These are phyloP conservation scores for Ceratocystis destructans DNA, from an alignment of 2,329 filamentous ascomycete species.

Conservation along the genomic window DNA sequence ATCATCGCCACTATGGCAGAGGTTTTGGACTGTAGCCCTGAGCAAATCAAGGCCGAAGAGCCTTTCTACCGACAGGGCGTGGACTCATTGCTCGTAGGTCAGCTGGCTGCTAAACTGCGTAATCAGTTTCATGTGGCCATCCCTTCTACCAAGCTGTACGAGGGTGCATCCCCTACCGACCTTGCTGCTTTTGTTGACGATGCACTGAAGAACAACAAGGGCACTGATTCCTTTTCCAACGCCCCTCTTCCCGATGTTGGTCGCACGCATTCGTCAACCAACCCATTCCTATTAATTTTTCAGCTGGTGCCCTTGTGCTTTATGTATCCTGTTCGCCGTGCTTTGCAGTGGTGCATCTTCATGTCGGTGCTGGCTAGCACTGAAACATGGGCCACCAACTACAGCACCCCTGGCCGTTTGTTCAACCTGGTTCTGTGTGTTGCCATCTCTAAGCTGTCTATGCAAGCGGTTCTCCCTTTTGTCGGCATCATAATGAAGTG, in stretches of 20 bases:
- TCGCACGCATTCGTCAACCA: constrained; percentile 36
- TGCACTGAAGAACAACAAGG: constrained; percentile 17
- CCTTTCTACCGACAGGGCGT: constrained; percentile 42
- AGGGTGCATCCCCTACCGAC: constrained; percentile 31
- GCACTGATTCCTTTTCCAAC: constrained; percentile 13
- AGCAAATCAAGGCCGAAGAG: constrained; percentile 29
- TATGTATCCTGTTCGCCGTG: constrained; percentile 38
- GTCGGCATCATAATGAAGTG: constrained; percentile 40
- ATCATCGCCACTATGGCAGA: constrained; percentile 33
- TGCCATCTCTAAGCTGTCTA: constrained; percentile 29
- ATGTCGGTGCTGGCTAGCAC: constrained; percentile 33
- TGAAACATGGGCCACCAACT: constrained; percentile 29
- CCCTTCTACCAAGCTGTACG: constrained; percentile 39
- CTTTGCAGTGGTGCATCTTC: constrained; percentile 40
- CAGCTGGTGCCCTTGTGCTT: constrained; percentile 38
- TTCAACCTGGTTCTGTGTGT: constrained; percentile 36
- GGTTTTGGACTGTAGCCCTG: constrained; percentile 30
- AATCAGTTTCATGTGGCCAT: constrained; percentile 35
- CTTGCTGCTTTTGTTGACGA: constrained; percentile 31
- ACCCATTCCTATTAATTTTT: constrained; percentile 34
- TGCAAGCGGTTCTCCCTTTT: constrained; percentile 31
- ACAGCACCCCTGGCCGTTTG: constrained; percentile 32
- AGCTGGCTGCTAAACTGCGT: constrained; percentile 38
- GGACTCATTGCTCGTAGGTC: constrained; percentile 40
- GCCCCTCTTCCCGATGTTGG: constrained; percentile 26